phyloP scores from a whole-genome alignment of 2,329 filamentous ascomycete genomes.

The Myotisia sp. region DNA sequence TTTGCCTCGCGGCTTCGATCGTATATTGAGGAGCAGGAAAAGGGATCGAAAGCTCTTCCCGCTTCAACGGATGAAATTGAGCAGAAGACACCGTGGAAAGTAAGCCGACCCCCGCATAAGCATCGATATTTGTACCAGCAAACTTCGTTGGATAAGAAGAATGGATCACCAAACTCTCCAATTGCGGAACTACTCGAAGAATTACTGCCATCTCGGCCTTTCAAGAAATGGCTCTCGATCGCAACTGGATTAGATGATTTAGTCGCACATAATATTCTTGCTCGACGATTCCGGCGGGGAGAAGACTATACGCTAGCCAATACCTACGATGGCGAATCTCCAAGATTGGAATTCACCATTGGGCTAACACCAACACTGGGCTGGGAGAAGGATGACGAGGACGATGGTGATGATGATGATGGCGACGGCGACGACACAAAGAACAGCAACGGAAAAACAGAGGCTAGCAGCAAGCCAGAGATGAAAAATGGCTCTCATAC shows the following conservation, averaged over 20 bases:
- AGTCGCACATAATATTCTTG: constrained; percentile 61
- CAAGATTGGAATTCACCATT: constrained; percentile 74
- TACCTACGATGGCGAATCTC: constrained; percentile 54
- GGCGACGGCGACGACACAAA: constrained; percentile 20
- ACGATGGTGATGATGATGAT: constrained; percentile 35
- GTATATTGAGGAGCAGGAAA: constrained; percentile 56
- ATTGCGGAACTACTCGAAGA: constrained; percentile 67
- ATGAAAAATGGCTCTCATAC: constrained; percentile 11
- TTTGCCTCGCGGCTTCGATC: constrained; percentile 59
- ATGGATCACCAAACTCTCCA: constrained; percentile 33
- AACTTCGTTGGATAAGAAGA: constrained; percentile 20
- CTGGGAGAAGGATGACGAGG: constrained; percentile 57
- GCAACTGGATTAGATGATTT: constrained; percentile 57
- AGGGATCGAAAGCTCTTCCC: constrained; percentile 29
- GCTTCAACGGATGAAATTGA: constrained; percentile 42
- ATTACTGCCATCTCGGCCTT: constrained; percentile 69
- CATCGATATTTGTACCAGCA: constrained; percentile 80
- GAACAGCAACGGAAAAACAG: constrained; percentile 22
- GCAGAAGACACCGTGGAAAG: constrained; percentile 49
- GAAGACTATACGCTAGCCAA: constrained; percentile 88
- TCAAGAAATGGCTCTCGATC: constrained; percentile 77
- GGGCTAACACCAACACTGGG: constrained; percentile 71
- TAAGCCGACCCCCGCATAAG: constrained; percentile 84
- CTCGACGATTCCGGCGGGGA: constrained; percentile 72
- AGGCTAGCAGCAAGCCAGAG: constrained; percentile 30